phyloP scores from a whole-genome alignment of 257 asterid genomes.

The Gentiana straminea region DNA sequence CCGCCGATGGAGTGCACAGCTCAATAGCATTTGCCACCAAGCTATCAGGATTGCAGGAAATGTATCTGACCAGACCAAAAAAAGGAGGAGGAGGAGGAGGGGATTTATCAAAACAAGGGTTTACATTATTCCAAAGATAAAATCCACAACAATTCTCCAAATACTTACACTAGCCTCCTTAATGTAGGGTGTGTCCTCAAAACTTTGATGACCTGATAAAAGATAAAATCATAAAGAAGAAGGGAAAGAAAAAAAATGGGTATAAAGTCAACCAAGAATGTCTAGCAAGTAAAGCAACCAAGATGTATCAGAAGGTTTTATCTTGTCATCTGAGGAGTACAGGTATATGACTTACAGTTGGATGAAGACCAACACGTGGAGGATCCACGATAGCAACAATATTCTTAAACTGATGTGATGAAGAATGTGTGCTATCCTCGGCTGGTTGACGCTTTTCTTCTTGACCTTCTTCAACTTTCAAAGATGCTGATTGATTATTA shows the following conservation, averaged over 20 bases:
- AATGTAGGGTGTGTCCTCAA: conserved; percentile 71
- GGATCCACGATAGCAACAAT: conserved; percentile 97
- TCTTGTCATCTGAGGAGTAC: too few relatives aligned
- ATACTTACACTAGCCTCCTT: conserved; percentile 90
- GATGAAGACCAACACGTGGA: conserved; percentile 98
- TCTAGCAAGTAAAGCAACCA: not conserved
- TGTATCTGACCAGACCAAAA: conserved; percentile 50
- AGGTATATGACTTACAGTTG: conserved; percentile 60
- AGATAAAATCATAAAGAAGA: not conserved
- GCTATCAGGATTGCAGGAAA: conserved; percentile 95
- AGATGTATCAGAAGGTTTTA: not conserved
- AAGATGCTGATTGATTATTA: conserved; percentile 15
- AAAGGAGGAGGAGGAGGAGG: not conserved
- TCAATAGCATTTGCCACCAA: conserved; percentile 98
- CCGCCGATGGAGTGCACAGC: conserved; percentile 87
- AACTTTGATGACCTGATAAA: conserved; percentile 74
- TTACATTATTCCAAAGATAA: not conserved
- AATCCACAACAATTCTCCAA: too few relatives aligned
- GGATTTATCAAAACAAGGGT: too few relatives aligned
- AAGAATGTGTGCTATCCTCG: conserved; percentile 15
- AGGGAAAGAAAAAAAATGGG: not conserved
- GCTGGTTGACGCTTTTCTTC: conserved; percentile 19
- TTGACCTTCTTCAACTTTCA: conserved; percentile 18
- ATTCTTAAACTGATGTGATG: conserved; percentile 47
- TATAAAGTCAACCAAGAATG: conserved; percentile 1